A percentile compares a stretch with the other conserved stretches of the same genome.
phyloP scores from a whole-genome alignment of 176 grass and related monocot genomes.

The Cenchrus americanus region DNA sequence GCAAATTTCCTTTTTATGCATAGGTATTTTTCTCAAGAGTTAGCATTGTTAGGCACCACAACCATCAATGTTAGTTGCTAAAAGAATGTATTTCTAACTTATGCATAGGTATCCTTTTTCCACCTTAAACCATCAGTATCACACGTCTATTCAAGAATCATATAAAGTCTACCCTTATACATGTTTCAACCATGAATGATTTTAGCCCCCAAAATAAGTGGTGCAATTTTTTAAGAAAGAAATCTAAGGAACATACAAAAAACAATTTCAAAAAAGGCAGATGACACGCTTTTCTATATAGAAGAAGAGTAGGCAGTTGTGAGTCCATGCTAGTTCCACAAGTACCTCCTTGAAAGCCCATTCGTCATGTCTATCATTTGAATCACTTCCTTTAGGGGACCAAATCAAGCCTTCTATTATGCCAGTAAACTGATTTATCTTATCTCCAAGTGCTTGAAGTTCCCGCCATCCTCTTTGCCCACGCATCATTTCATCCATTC shows the following conservation, averaged over 20 bases:
- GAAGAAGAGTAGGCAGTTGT: slow-evolving; percentile 1
- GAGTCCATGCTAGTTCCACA: slow-evolving; percentile 25
- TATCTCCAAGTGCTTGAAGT: slow-evolving; percentile 86
- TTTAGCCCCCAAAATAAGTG: not conserved
- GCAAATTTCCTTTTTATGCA: not conserved
- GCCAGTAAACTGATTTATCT: slow-evolving; percentile 85
- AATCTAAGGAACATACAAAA: not conserved
- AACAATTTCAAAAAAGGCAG: slow-evolving; percentile 1
- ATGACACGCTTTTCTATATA: slow-evolving; percentile 21
- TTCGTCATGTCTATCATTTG: slow-evolving; percentile 52
- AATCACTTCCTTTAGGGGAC: slow-evolving; percentile 78
- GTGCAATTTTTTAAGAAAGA: not conserved
- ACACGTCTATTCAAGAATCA: not conserved
- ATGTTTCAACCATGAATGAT: not conserved
- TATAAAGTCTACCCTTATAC: not conserved
- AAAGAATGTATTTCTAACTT: not conserved
- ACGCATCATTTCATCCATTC: slow-evolving; percentile 99
- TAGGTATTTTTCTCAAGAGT: slow-evolving; percentile 14
- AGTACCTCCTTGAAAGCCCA: slow-evolving; percentile 95
- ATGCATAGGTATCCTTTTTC: not conserved
- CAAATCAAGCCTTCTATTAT: slow-evolving; percentile 93
- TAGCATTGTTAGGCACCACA: not conserved
- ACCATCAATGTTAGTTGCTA: not conserved
- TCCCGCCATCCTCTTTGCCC: slow-evolving; percentile 98
- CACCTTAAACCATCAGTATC: slow-evolving; percentile 7